phyloP scores from a whole-genome alignment of 352 stramenopile genomes.

The Phytophthora colocasiae region DNA sequence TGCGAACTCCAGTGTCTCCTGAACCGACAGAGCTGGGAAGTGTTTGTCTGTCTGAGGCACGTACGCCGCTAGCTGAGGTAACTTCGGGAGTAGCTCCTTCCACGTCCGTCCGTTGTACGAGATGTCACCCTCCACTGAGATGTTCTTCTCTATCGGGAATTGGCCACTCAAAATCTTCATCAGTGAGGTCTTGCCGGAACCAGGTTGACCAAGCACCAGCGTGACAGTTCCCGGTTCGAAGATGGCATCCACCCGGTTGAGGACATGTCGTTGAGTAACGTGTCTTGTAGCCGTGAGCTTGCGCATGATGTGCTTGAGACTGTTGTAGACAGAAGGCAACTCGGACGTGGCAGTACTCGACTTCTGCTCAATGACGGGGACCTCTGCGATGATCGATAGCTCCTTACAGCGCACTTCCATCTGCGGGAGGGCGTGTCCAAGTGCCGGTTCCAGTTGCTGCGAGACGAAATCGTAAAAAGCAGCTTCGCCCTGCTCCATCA shows the following conservation, averaged over 20 bases:
- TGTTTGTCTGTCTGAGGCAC: conserved; percentile 38
- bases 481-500: conserved; percentile 31
- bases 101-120: conserved; percentile 38
- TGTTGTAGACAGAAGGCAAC: conserved; percentile 42
- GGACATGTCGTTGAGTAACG: conserved; percentile 28
- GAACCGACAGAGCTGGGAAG: conserved; percentile 33
- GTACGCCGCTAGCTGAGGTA: conserved; percentile 35
- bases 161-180: conserved; percentile 44
- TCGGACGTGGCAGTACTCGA: conserved; percentile 9
- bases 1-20: conserved; percentile 42
- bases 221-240: conserved; percentile 52
- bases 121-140: conserved; percentile 37
- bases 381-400: conserved; percentile 42
- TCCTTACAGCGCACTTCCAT: conserved; percentile 51
- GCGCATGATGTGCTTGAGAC: conserved; percentile 26
- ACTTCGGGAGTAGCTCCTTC: conserved; percentile 15
- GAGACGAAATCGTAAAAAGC: conserved; percentile 38
- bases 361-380: conserved; percentile 16
- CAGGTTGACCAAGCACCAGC: conserved; percentile 44
- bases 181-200: conserved; percentile 52
- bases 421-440: conserved; percentile 35
- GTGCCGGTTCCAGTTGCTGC: conserved; percentile 29
- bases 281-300: conserved; percentile 14
- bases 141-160: conserved; percentile 36
- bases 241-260: conserved; percentile 40